These are phyloP conservation scores for Sarocladium oryzae DNA, from an alignment of 2,329 filamentous ascomycete species.

Conservation along the genomic window DNA sequence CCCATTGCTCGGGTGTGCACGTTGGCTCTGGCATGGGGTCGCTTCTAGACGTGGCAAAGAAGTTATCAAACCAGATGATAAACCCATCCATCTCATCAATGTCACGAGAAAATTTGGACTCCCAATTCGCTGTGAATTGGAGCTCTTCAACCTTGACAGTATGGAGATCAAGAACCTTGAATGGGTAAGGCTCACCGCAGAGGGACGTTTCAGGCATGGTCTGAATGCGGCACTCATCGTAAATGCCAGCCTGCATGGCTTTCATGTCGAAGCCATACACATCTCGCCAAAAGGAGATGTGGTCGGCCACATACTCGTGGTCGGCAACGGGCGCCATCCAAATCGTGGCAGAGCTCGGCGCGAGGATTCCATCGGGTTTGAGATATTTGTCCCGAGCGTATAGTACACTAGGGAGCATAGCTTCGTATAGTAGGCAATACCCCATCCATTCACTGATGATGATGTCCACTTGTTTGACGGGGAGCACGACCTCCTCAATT, in stretches of 20 bases:
- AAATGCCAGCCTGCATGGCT: conserved; percentile 77
- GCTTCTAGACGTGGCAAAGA: conserved; percentile 64
- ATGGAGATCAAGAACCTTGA: conserved; percentile 73
- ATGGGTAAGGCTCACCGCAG: conserved; percentile 55
- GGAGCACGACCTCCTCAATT: conserved; percentile 78
- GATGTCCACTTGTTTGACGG: conserved; percentile 78
- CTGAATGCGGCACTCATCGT: conserved; percentile 75
- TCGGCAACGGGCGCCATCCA: conserved; percentile 77
- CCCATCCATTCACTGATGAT: conserved; percentile 99
- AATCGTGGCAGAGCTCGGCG: conserved; percentile 78
- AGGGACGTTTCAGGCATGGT: conserved; percentile 57
- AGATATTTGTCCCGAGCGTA: conserved; percentile 85
- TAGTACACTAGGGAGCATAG: conserved; percentile 90
- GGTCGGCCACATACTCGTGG: conserved; percentile 68
- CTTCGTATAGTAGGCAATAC: conserved; percentile 87
- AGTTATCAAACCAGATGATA: conserved; percentile 89
- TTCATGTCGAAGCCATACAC: conserved; percentile 95
- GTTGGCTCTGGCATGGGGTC: conserved; percentile 42
- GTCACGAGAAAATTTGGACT: conserved; percentile 52
- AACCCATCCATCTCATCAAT: conserved; percentile 76
- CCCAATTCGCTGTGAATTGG: conserved; percentile 65
- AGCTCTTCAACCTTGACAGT: conserved; percentile 65
- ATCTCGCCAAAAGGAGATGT: conserved; percentile 80
- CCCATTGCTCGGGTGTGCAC: conserved; percentile 57
- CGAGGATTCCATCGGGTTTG: conserved; percentile 70